Conservation (phyloP, 2,329 filamentous ascomycete species). For the Verticillium isaacii region DNA sequence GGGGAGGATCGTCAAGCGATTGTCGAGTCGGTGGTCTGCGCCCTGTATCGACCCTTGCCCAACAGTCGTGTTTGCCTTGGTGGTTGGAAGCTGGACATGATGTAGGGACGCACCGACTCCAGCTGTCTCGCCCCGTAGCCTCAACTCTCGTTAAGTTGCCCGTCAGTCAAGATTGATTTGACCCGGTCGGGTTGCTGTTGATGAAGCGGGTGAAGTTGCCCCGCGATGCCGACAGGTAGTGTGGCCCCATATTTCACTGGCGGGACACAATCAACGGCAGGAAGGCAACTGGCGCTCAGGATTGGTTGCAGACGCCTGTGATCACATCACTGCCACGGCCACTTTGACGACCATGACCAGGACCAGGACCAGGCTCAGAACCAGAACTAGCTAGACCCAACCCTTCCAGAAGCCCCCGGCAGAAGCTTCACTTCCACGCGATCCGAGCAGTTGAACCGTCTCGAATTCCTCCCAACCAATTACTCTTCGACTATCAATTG, state of each 20-base stretch:
- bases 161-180: no score
- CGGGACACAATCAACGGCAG: neutral
- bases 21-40: no score
- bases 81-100: no score
- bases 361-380: neutral
- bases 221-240: neutral
- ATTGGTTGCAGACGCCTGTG: neutral
- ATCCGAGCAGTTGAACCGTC: neutral
- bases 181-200: neutral
- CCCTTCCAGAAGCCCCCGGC: neutral
- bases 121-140: no score
- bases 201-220: neutral
- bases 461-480: neutral
- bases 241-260: neutral
- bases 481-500: neutral
- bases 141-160: no score
- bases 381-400: neutral
- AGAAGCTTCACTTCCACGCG: neutral
- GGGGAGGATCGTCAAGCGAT: no score
- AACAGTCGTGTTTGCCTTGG: no score
- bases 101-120: no score
- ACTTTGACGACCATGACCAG: neutral
- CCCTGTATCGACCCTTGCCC: no score
- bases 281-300: neutral
- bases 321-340: neutral